These are phyloP conservation scores for Cryptosporidium canis DNA, from an alignment of 169 alveolate species.

Conservation along the genomic window DNA sequence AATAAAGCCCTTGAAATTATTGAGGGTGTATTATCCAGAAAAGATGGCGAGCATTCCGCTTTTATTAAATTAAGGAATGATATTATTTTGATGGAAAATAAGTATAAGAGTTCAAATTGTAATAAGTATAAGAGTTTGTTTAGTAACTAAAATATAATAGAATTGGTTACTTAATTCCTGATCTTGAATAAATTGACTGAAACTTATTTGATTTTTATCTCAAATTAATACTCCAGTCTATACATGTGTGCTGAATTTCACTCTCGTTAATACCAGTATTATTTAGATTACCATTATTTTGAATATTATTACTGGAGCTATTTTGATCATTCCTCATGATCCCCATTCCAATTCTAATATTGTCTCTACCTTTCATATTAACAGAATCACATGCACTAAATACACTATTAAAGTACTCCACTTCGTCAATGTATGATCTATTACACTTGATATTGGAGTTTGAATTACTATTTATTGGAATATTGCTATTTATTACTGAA, in stretches of 20 bases:
- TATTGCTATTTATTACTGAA: neutral
- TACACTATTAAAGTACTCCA: neutral
- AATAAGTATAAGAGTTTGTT: constrained; percentile 19
- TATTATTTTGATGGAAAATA: constrained; percentile 9
- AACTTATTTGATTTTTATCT: neutral
- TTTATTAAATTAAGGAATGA: constrained; percentile 28
- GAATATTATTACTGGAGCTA: neutral
- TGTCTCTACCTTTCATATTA: neutral
- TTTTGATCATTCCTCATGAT: neutral
- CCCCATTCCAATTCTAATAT: neutral
- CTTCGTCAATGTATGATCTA: neutral
- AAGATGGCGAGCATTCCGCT: neutral
- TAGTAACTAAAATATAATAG: neutral
- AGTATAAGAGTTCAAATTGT: constrained; percentile 10
- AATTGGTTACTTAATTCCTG: neutral
- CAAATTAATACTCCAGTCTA: constrained; percentile 31
- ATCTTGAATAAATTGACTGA: neutral
- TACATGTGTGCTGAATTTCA: constrained; percentile 50
- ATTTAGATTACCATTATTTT: neutral
- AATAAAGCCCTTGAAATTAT: constrained; percentile 31
- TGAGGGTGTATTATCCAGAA: neutral
- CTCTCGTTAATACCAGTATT: neutral
- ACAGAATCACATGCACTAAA: neutral
- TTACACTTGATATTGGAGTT: neutral
- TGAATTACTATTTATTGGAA: neutral